A percentile compares a stretch with the other conserved stretches of the same genome.
Evolutionary conservation across 352 stramenopile genomes (phyloP).

Genomic region (Phytophthora chlamydospora): DNA sequence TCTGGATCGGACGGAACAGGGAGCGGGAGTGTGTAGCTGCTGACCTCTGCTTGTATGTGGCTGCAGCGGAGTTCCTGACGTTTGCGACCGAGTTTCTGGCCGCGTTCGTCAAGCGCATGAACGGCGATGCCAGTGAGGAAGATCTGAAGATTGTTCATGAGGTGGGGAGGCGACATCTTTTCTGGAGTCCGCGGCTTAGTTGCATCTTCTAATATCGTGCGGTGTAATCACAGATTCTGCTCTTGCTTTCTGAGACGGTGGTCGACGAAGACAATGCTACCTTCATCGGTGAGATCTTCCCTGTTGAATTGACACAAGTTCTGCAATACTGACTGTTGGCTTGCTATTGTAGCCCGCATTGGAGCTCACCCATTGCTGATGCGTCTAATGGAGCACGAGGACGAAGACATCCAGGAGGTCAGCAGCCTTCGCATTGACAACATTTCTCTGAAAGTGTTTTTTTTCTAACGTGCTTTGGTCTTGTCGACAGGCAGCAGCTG

Average conservation of each 20-base stretch:
- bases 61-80: constrained; percentile 72
- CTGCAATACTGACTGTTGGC: background rate
- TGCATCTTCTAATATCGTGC: background rate
- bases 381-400: constrained; percentile 80
- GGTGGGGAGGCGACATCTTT: constrained; percentile 10
- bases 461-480: background rate
- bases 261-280: constrained; percentile 85
- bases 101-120: constrained; percentile 41
- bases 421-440: constrained; percentile 1
- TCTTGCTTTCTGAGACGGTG: constrained; percentile 56
- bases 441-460: background rate
- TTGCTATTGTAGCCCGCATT: constrained; percentile 49
- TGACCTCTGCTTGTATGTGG: constrained; percentile 5
- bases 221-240: constrained; percentile 15
- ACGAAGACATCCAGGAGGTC: constrained; percentile 80
- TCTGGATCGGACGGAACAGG: background rate
- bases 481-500: constrained; percentile 54
- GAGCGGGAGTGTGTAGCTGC: background rate
- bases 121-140: constrained; percentile 28
- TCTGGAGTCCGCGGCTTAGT: background rate
- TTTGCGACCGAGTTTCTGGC: constrained; percentile 52
- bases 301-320: too few relatives aligned
- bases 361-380: constrained; percentile 71
- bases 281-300: constrained; percentile 55
- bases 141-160: constrained; percentile 49